Percentiles rank a stretch among this genome's conserved stretches.
phyloP scores from a whole-genome alignment of 495 filamentous ascomycete species.

The Letharia columbiana region DNA sequence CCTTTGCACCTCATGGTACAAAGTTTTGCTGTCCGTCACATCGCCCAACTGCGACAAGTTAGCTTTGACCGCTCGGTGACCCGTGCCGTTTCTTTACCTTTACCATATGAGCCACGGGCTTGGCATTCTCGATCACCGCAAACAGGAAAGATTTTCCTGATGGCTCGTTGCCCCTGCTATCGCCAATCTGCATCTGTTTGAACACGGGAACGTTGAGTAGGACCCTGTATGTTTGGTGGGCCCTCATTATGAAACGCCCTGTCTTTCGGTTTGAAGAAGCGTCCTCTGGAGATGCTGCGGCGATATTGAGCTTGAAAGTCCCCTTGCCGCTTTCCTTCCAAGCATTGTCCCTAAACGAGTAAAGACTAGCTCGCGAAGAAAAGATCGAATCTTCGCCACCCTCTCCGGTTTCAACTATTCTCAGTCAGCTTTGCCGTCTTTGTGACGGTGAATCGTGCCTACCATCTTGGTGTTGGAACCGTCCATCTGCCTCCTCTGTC shows the following conservation, averaged over 20 bases:
- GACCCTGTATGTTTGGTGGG: slow-evolving; percentile 77
- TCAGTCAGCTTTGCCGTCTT: slow-evolving; percentile 16
- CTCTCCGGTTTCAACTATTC: slow-evolving; percentile 65
- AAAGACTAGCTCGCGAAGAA: slow-evolving; percentile 63
- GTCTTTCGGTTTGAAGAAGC: slow-evolving; percentile 34
- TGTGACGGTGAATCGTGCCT: slow-evolving; percentile 26
- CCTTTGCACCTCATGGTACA: slow-evolving; percentile 34
- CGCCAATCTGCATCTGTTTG: slow-evolving; percentile 62
- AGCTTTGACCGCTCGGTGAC: slow-evolving; percentile 21
- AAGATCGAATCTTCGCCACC: slow-evolving; percentile 53
- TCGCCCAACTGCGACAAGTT: slow-evolving; percentile 34
- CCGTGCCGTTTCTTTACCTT: slow-evolving; percentile 48
- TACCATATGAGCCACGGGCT: slow-evolving; percentile 53
- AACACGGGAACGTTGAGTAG: slow-evolving; percentile 73
- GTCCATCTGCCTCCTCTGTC: slow-evolving; percentile 50
- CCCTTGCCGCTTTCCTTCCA: slow-evolving; percentile 87
- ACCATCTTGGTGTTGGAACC: slow-evolving; percentile 61
- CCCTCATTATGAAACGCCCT: slow-evolving; percentile 75
- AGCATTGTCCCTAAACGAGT: slow-evolving; percentile 56
- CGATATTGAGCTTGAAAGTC: slow-evolving; percentile 73
- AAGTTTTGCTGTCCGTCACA: slow-evolving; percentile 34
- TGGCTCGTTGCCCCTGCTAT: slow-evolving; percentile 42
- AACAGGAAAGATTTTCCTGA: slow-evolving; percentile 50
- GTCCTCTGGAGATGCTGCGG: slow-evolving; percentile 41
- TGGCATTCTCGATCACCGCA: slow-evolving; percentile 52